Conservation (phyloP, 495 filamentous ascomycete species). For the Lindgomyces ingoldianus region DNA sequence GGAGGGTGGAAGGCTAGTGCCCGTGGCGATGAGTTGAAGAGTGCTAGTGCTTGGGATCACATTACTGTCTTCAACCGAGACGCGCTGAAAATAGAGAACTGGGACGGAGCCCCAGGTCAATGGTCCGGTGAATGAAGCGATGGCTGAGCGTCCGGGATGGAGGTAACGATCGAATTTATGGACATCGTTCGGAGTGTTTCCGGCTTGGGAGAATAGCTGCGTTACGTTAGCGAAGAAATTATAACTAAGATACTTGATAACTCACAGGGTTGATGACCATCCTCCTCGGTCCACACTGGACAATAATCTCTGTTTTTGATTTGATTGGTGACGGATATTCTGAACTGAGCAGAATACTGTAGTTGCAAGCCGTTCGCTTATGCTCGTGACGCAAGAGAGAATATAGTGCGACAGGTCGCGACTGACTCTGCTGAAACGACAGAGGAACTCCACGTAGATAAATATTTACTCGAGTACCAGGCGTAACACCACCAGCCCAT, state of each 20-base stretch:
- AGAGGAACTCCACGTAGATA: slow-evolving; percentile 73
- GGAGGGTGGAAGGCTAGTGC: slow-evolving; percentile 79
- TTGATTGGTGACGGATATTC: slow-evolving; percentile 72
- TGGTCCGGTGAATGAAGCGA: slow-evolving; percentile 87
- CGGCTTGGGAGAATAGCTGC: slow-evolving; percentile 80
- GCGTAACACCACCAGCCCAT: slow-evolving; percentile 77
- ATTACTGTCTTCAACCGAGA: slow-evolving; percentile 37
- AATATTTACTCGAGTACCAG: slow-evolving; percentile 78
- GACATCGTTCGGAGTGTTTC: slow-evolving; percentile 88
- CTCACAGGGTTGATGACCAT: slow-evolving; percentile 67
- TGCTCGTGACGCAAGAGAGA: slow-evolving; percentile 91
- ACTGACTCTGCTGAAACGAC: slow-evolving; percentile 55
- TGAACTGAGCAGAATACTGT: slow-evolving; percentile 77
- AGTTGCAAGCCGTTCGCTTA: slow-evolving; percentile 74
- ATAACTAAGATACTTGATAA: not conserved
- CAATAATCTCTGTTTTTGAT: slow-evolving; percentile 84
- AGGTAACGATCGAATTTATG: slow-evolving; percentile 95
- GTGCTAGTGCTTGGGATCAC: slow-evolving; percentile 35
- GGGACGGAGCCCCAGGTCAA: slow-evolving; percentile 91
- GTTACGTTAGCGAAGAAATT: not conserved
- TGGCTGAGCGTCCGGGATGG: slow-evolving; percentile 85
- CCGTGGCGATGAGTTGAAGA: slow-evolving; percentile 76
- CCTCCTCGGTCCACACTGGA: slow-evolving; percentile 84
- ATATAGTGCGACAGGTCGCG: slow-evolving; percentile 68
- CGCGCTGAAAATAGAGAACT: slow-evolving; percentile 75